Evolutionary conservation across 2,329 filamentous ascomycete genomes (phyloP).

Genomic region (Microsporum canis): DNA sequence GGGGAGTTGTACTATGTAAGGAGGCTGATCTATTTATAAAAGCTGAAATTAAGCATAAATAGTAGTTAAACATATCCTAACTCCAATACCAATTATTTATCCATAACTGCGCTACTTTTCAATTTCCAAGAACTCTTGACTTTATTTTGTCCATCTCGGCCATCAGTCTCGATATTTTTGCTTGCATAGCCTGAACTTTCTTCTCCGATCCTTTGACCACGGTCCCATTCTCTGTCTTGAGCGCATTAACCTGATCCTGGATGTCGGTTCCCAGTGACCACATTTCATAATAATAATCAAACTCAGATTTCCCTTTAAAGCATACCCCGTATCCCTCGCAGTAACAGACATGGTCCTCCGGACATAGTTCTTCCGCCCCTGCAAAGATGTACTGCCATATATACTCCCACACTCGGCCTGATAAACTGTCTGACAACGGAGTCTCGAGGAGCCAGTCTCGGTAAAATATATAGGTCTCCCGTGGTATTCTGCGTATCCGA

Average conservation of each 20-base stretch:
- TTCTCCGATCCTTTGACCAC: not conserved
- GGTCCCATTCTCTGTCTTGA: not conserved
- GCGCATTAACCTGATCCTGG: not conserved
- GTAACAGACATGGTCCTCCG: slow-evolving; percentile 46
- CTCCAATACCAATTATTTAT: not conserved
- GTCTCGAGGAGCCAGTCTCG: slow-evolving; percentile 52
- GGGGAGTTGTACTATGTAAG: too few relatives aligned
- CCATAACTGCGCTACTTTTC: not conserved
- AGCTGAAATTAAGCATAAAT: not conserved
- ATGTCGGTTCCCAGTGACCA: not conserved
- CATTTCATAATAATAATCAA: slow-evolving; percentile 6
- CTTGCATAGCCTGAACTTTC: not conserved
- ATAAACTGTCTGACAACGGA: slow-evolving; percentile 43
- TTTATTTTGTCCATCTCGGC: not conserved
- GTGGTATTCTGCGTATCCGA: slow-evolving; percentile 44
- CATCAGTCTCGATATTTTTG: not conserved
- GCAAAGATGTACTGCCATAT: slow-evolving; percentile 54
- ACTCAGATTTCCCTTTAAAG: slow-evolving; percentile 43
- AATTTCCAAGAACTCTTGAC: not conserved
- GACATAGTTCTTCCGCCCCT: slow-evolving; percentile 35
- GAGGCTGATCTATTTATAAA: too few relatives aligned
- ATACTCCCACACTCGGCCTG: slow-evolving; percentile 52
- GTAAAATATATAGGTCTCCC: slow-evolving; percentile 45
- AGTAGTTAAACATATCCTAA: not conserved
- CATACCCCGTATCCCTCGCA: slow-evolving; percentile 55